phyloP scores from a whole-genome alignment of 1,284 basidiomycete species.

The Paramarasmius palmivorus region DNA sequence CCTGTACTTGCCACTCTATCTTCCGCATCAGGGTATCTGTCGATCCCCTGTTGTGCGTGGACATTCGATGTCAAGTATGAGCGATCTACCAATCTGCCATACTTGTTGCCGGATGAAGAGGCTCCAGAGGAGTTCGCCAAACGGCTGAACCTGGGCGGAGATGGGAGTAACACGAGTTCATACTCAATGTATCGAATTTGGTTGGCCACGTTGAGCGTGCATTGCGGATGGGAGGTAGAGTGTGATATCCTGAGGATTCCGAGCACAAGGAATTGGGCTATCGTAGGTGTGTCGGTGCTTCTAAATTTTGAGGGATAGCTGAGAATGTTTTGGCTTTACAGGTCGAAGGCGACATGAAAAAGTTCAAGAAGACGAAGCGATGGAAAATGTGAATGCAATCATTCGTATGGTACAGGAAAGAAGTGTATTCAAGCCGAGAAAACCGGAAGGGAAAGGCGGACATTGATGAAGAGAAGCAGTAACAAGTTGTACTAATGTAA shows the following conservation, averaged over 20 bases:
- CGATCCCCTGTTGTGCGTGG: constrained; percentile 92
- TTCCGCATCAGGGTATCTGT: constrained; percentile 74
- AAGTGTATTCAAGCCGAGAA: constrained; percentile 67
- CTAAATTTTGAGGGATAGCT: too few species aligned
- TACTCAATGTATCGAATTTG: constrained; percentile 85
- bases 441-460: constrained; percentile 67
- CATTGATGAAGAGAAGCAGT: too few species aligned
- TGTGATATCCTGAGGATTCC: constrained; percentile 88
- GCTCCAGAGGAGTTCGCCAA: constrained; percentile 43
- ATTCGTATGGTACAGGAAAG: constrained; percentile 50
- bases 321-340: constrained; percentile 11
- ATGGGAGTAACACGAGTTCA: constrained; percentile 56
- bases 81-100: constrained; percentile 27
- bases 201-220: constrained; percentile 68
- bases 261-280: constrained; percentile 90
- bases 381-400: constrained; percentile 43
- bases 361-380: constrained; percentile 27
- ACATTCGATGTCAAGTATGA: constrained; percentile 67
- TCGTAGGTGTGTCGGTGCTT: constrained; percentile 82
- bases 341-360: constrained; percentile 28
- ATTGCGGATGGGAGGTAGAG: constrained; percentile 87
- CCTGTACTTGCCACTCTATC: constrained; percentile 70
- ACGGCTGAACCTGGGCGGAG: constrained; percentile 58
- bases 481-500: too few species aligned
- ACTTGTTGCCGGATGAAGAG: neutral